These are phyloP conservation scores for Acidiella bohemica DNA, from an alignment of 495 filamentous ascomycete genomes.

Conservation along the genomic window DNA sequence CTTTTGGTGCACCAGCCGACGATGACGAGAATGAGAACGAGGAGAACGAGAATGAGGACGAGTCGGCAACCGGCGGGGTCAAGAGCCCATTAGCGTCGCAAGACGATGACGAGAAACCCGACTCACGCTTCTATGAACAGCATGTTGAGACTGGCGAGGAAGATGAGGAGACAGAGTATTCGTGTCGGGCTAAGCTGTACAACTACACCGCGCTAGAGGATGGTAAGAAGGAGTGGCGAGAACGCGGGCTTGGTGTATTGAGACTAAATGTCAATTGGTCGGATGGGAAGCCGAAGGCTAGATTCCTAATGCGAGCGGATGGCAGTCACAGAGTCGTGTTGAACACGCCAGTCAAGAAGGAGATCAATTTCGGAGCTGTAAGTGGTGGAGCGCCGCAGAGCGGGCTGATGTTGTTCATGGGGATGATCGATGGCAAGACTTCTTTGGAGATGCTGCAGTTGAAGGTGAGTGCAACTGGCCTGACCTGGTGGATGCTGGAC, in stretches of 20 bases:
- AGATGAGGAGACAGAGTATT: conserved; percentile 45
- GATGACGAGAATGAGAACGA: conserved; percentile 37
- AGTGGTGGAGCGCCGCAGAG: conserved; percentile 35
- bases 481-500: neutral
- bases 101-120: conserved; percentile 43
- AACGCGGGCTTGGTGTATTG: conserved; percentile 68
- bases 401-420: conserved; percentile 39
- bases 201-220: conserved; percentile 34
- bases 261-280: conserved; percentile 59
- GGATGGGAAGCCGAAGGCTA: conserved; percentile 27
- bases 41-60: conserved; percentile 36
- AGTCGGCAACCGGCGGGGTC: conserved; percentile 32
- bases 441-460: conserved; percentile 38
- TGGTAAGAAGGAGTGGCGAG: conserved; percentile 62
- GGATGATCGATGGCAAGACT: conserved; percentile 15
- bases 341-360: conserved; percentile 61
- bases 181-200: conserved; percentile 64
- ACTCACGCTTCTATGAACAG: conserved; percentile 55
- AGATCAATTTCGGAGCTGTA: conserved; percentile 54
- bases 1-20: conserved; percentile 51
- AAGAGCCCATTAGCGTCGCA: conserved; percentile 25
- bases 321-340: conserved; percentile 74
- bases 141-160: conserved; percentile 70
- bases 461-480: conserved; percentile 41
- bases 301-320: conserved; percentile 80